Evolutionary conservation across 1,139 yeast species (phyloP), one percentile per base, ranked within the genome.

Genomic region (Yamadazyma atlantica): DNA sequence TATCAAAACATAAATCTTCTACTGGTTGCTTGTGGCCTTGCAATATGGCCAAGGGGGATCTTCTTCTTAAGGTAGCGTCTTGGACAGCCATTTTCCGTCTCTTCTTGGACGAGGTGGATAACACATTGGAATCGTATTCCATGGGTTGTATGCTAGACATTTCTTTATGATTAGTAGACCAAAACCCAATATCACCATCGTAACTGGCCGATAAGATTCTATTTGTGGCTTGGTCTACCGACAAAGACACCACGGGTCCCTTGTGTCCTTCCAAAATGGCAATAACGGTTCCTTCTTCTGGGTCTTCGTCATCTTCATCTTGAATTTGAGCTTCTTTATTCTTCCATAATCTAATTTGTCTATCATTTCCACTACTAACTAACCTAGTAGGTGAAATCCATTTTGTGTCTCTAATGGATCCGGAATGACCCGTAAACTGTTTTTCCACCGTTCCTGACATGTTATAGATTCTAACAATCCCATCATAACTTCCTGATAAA

Each of bases 401-500:
- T 52, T 80, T 75, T 25, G 88, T 95, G 11, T 86, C 74, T 58
- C 85, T 83, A 41, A 92, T 80, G 4, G 97, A 82, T 17, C 86
- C 96, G 17, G 85, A 79, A 61, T 92, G 98, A 13, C 97, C 97
- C 33, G 80, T 77, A 50, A 83, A 78, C 57, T 88, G 95, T 49
- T 85, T 80, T 51, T 82, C 84, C 13, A 90, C 85, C 36, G 77
- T 72, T n/a, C 97, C 97, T 11, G 89, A 76, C 64, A 79, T 65
- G 56, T 87, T 84, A 80, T 92, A 92, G 10, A 95, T 80, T 50
- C 97, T 77, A 17, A 92, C 96, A 30, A 90, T 78, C 46, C 97
- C 97, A 59, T 92, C 98, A 55, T 90, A 92, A 1, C 95, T 82
- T 17, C 98, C 98, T 9, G 95, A 81, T 37, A 89, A 72, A 39